Conservation (phyloP, 768 basidiomycete genomes). For the Hypholoma sublateritium region DNA sequence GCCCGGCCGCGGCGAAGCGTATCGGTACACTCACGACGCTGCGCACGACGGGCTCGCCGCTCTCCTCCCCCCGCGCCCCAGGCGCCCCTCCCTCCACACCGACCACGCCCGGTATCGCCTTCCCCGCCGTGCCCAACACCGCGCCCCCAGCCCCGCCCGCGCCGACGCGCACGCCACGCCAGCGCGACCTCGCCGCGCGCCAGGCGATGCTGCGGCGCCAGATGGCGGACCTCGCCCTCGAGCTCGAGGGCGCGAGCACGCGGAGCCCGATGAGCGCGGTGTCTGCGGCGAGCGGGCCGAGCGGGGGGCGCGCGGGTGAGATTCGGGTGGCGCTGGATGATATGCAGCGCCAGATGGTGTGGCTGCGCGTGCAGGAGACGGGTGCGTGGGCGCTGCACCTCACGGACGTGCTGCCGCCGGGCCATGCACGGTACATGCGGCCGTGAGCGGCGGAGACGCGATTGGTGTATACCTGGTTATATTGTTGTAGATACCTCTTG, state of each 20-base stretch:
- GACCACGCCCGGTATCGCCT: neutral
- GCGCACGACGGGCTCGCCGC: neutral
- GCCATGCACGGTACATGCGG: slow-evolving; percentile 19
- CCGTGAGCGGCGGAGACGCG: slow-evolving; percentile 2
- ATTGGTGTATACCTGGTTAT: too few species aligned
- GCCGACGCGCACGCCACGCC: slow-evolving; percentile 10
- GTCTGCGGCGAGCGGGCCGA: neutral
- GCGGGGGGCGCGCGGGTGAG: neutral
- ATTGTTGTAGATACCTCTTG: too few species aligned
- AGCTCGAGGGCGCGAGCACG: slow-evolving; percentile 2
- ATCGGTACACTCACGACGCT: neutral
- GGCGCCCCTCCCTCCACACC: neutral
- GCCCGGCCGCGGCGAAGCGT: slow-evolving; percentile 7
- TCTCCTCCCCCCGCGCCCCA: neutral
- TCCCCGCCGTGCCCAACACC: neutral
- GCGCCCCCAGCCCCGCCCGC: slow-evolving; percentile 1
- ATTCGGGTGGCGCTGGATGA: slow-evolving; percentile 17
- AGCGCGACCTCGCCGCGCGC: slow-evolving; percentile 13
- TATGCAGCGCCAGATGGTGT: slow-evolving; percentile 22
- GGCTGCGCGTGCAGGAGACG: slow-evolving; percentile 21
- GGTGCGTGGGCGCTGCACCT: slow-evolving; percentile 19
- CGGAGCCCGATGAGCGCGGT: neutral
- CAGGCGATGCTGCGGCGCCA: slow-evolving; percentile 17
- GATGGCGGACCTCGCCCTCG: slow-evolving; percentile 13
- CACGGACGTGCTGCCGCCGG: slow-evolving; percentile 21